These are phyloP conservation scores for Pseudopediastrum boryanum DNA, from an alignment of 139 green algal species.

Conservation along the genomic window DNA sequence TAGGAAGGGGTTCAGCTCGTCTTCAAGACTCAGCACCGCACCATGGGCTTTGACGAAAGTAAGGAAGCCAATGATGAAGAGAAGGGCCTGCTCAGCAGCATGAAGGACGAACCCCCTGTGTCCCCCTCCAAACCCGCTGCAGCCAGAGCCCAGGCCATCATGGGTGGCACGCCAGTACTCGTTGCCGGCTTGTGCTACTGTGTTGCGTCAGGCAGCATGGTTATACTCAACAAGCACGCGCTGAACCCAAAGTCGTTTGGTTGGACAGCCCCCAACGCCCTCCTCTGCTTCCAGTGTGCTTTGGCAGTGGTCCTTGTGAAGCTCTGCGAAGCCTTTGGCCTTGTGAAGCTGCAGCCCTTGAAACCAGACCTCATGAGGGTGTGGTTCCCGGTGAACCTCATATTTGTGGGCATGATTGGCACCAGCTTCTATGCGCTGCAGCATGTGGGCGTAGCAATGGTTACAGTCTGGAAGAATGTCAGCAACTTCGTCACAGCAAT, in stretches of 20 bases:
- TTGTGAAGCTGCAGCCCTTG: constrained; percentile 75
- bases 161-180: too few species aligned
- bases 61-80: neutral
- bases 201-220: constrained; percentile 57
- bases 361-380: constrained; percentile 62
- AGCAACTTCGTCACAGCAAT: constrained; percentile 89
- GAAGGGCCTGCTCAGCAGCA: neutral
- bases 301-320: constrained; percentile 74
- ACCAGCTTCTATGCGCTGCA: constrained; percentile 82
- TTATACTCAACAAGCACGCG: constrained; percentile 87
- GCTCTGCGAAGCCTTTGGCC: constrained; percentile 49
- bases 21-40: too few species aligned
- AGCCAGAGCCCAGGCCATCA: too few species aligned
- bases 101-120: too few species aligned
- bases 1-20: too few species aligned
- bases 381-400: constrained; percentile 89
- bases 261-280: constrained; percentile 72
- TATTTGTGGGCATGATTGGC: constrained; percentile 94
- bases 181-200: constrained; percentile 61
- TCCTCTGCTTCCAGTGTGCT: constrained; percentile 88
- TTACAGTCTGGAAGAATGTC: constrained; percentile 79
- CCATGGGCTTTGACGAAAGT: too few species aligned
- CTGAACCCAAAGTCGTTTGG: constrained; percentile 73
- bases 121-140: neutral
- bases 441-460: constrained; percentile 41